Evolutionary conservation across 2,329 filamentous ascomycete genomes (phyloP), one percentile per base, ranked within the genome.

Genomic region (Grosmannia clavigera): DNA sequence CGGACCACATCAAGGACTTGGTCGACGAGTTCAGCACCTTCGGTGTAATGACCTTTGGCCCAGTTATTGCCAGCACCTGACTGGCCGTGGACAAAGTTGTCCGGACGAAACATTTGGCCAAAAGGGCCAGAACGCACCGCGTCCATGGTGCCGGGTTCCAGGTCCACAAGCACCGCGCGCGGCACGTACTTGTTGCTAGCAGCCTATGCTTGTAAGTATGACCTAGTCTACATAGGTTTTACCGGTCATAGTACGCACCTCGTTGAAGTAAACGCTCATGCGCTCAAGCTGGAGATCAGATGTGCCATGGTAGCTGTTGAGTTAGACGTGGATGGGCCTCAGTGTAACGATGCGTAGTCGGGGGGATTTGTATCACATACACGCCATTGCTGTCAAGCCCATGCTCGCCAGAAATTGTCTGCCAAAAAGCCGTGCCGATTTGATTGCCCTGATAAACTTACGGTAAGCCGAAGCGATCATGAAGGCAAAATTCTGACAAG

Each of bases 61-160:
- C 94, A 99, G 87, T 97, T 97, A 90, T 99, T 99, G 80, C 94
- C 94, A 76, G 94, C 94, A 84, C 92, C 92, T 70, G 94, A 97
- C 82, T 97, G 94, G 71, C 94, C 94, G 78, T 97, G 97, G 74
- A 97, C 90, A 80, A 97, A 97, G 88, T 97, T 99, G 82, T 99
- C 94, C 75, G 94, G 94, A 67, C 94, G 92, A 91, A 99, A 97
- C 69, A 99, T 91, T 82, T 96, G 89, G 70, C 94, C 94, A 76
- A 97, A 97, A 67, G 94, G 94, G 77, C 94, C 92, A 70, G 92
- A 90, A 76, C 92, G 92, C 81, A 99, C 92, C 69, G 94, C 94
- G 71, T 99, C 94, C 92, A 97, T 99, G 79, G 94, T 97, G 80
- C 94, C 94, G 69, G 94, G 94, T 84, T 99, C 94, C 73, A 99